A percentile compares a stretch with the other conserved stretches of the same genome.
Conservation (phyloP, 2,329 filamentous ascomycete genomes). For the Phaeosphaeria sp. region DNA sequence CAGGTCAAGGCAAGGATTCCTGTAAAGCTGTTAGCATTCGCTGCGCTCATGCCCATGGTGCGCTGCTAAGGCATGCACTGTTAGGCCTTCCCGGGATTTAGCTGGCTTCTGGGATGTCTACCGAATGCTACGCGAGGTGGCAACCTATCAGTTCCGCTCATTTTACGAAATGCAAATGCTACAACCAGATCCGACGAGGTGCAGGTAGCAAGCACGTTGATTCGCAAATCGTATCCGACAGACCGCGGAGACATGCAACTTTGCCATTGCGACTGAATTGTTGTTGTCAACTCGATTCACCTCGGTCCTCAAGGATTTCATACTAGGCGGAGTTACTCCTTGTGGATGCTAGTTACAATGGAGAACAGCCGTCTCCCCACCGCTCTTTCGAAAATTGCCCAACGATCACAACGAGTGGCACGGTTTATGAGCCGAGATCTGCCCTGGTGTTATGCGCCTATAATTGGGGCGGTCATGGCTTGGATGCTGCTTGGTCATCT, state of each 20-base stretch:
- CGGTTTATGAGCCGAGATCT: conserved; percentile 3
- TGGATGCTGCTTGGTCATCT: conserved; percentile 26
- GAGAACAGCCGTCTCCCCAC: conserved; percentile 21
- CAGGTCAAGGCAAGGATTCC: background rate
- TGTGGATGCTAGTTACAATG: background rate
- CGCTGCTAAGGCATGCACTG: conserved; percentile 1
- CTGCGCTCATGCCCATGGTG: conserved; percentile 23
- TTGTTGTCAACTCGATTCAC: background rate
- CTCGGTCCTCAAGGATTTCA: background rate
- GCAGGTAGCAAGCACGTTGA: background rate
- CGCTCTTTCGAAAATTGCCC: conserved; percentile 26
- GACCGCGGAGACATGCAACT: background rate
- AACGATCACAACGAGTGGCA: conserved; percentile 3
- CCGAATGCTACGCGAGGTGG: background rate
- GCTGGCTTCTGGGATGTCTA: conserved; percentile 12
- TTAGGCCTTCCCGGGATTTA: conserved; percentile 3
- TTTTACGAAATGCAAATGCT: background rate
- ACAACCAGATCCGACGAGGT: background rate
- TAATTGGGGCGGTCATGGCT: conserved; percentile 12
- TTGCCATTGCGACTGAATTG: no score
- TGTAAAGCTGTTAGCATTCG: conserved; percentile 4
- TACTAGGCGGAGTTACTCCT: background rate
- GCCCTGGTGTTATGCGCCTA: background rate
- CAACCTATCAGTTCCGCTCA: background rate
- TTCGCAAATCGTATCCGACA: background rate